Conservation (phyloP, 306 rosid species). For the Arachis hypogaea region DNA sequence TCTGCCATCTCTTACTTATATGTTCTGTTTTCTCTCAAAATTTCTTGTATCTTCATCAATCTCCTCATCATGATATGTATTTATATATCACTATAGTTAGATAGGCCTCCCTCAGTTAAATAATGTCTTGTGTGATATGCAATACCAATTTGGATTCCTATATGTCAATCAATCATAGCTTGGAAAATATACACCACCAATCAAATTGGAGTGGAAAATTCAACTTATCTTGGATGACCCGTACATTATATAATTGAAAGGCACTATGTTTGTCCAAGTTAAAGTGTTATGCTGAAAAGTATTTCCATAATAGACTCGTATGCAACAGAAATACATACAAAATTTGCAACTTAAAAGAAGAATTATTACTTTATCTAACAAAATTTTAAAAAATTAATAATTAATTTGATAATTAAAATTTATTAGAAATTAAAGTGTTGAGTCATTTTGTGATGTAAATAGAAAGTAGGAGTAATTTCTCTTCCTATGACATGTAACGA, state of each 20-base stretch:
- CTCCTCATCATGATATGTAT: neutral
- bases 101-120: neutral
- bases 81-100: too few relatives aligned
- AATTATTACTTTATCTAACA: too few relatives aligned
- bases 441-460: neutral
- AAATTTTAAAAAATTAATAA: too few relatives aligned
- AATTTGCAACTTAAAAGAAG: too few relatives aligned
- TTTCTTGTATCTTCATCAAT: neutral
- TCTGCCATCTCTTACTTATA: slow-evolving; percentile 37
- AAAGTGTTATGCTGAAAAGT: too few relatives aligned
- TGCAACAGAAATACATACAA: too few relatives aligned
- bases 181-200: neutral
- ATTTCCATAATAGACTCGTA: too few relatives aligned
- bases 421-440: too few relatives aligned
- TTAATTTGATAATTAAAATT: too few relatives aligned
- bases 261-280: neutral
- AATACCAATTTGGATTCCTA: neutral
- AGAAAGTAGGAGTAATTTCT: neutral
- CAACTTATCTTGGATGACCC: neutral
- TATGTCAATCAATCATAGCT: too few relatives aligned
- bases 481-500: neutral
- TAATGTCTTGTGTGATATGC: neutral
- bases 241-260: neutral
- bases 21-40: neutral
- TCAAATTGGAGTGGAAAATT: neutral